These are phyloP conservation scores for Laguncularia racemosa DNA, from an alignment of 345 rosid species.

Conservation along the genomic window DNA sequence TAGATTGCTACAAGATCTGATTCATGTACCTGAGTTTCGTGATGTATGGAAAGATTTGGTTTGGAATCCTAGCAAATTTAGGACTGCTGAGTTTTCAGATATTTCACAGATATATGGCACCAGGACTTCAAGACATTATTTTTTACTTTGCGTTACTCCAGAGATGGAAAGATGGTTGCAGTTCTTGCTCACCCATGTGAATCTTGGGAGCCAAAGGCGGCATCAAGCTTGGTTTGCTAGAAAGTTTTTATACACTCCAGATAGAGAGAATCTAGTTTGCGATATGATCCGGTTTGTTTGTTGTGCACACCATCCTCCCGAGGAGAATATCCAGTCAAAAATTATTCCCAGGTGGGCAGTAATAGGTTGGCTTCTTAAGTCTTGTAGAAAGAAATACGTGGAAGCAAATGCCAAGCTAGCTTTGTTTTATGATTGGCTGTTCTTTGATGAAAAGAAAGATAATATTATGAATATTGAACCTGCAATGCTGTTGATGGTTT, in stretches of 20 bases:
- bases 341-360: constrained; percentile 83
- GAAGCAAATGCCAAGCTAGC: constrained; percentile 61
- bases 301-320: constrained; percentile 63
- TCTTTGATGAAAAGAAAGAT: constrained; percentile 58
- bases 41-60: constrained; percentile 61
- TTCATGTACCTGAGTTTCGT: constrained; percentile 58
- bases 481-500: constrained; percentile 67
- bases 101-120: constrained; percentile 35
- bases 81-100: constrained; percentile 31
- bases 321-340: constrained; percentile 49
- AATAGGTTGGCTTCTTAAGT: constrained; percentile 65
- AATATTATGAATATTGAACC: constrained; percentile 87
- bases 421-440: constrained; percentile 80
- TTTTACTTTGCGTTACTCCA: constrained; percentile 50
- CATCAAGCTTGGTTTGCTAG: constrained; percentile 70
- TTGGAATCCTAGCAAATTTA: constrained; percentile 31
- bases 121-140: constrained; percentile 67
- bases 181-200: constrained; percentile 68
- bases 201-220: constrained; percentile 64
- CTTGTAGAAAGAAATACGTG: constrained; percentile 41
- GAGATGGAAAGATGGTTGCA: constrained; percentile 69
- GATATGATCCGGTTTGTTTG: constrained; percentile 76
- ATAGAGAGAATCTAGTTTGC: constrained; percentile 45
- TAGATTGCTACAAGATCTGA: constrained; percentile 63
- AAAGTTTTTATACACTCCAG: constrained; percentile 48